These are phyloP conservation scores for Lyophyllum atratum DNA, from an alignment of 768 basidiomycete genomes.

Conservation along the genomic window DNA sequence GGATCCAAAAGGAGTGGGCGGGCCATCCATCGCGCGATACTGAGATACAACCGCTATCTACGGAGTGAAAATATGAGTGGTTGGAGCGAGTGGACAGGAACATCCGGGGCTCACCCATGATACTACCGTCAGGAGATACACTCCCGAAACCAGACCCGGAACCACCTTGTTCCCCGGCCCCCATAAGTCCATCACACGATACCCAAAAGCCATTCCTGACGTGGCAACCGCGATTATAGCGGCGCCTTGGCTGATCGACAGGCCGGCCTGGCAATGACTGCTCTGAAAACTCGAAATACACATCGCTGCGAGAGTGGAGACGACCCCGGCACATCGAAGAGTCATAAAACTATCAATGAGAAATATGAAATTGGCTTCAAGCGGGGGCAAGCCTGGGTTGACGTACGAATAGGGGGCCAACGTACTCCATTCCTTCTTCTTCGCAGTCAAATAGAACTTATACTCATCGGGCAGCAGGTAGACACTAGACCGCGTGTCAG, in stretches of 20 bases:
- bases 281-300: constrained; percentile 15
- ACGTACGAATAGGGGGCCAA: constrained; percentile 14
- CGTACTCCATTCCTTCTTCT: constrained; percentile 11
- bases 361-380: not conserved
- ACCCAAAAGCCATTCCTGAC: constrained; percentile 13
- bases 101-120: constrained; percentile 8
- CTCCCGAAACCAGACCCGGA: not conserved
- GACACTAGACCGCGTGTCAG: not conserved
- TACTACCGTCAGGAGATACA: constrained; percentile 8
- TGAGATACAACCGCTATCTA: constrained; percentile 11
- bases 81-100: not conserved
- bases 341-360: constrained; percentile 4
- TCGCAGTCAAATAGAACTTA: constrained; percentile 8
- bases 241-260: constrained; percentile 4
- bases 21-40: constrained; percentile 4
- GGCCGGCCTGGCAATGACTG: constrained; percentile 10
- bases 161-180: not conserved
- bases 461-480: constrained; percentile 17
- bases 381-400: not conserved
- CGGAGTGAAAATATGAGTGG: not conserved
- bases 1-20: constrained; percentile 10
- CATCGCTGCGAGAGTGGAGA: constrained; percentile 12
- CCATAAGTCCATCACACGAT: constrained; percentile 11
- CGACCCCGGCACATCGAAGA: constrained; percentile 12
- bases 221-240: constrained; percentile 3